Base-by-base conservation (phyloP, 495 filamentous ascomycete genomes). In the Talaromyces trachyspermus region DNA sequence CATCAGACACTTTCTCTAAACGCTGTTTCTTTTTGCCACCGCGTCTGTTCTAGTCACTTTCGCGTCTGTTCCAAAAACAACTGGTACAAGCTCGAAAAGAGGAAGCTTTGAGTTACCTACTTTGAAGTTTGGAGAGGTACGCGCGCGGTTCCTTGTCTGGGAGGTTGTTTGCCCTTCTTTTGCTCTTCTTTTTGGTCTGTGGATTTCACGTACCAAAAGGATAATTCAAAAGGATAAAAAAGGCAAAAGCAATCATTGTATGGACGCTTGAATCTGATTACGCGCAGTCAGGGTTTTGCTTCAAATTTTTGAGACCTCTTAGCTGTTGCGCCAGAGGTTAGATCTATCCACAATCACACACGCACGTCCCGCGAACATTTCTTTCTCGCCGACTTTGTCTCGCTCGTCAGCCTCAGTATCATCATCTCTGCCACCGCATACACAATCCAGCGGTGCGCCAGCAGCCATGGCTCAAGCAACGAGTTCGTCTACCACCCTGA, bases 231-330 rank as follows among this genome's bases (percentile, higher is more conserved):
- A n/a, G n/a, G n/a, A n/a, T n/a, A 25, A 30, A 43, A 14, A 23
- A 18, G 9, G 32, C 35, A 53, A 19, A 17, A 23, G 65, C 67
- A 62, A 65, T n/a, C n/a, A 69, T 71, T 83, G 92, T 95, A 86
- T 86, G 90, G 79, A 86, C 86, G 79, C 80, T 84, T 76, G 78
- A 86, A 63, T 72, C 86, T 75, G 89, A 94, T 70, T 95, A 90
- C 76, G 81, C 88, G 85, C 90, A 95, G 83, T 84, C 89, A 95
- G 91, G 89, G n/a, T n/a, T 95, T 94, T 87, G 90, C 44, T 82
- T n/a, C n/a, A n/a, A 79, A 70, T 82, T 81, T 82, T 85, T 18
- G 19, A 22, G 81, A 74, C 60, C 54, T 59, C 67, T 9, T 32
- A 42, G 14, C 12, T 14, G 42, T 33, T 18, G 42, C 20, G 25